Evolutionary conservation across 108 stramenopile species (phyloP).

Genomic region (Fragilaria crotonensis): DNA sequence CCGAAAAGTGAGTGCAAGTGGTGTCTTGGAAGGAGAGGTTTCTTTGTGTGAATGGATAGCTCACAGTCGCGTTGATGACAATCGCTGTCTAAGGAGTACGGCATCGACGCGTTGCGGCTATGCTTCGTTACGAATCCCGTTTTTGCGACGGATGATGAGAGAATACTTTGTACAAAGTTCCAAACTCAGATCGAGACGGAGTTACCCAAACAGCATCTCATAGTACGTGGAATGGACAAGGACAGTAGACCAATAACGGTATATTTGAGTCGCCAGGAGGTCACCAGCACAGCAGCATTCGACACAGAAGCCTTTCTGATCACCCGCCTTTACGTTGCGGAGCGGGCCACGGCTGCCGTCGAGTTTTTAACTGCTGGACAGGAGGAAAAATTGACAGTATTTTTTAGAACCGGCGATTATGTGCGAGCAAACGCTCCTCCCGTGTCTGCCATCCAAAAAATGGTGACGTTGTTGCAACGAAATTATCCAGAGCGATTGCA

Average conservation of each 20-base stretch:
- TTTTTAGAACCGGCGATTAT: background rate
- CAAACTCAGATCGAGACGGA: background rate
- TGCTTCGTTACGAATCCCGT: conserved; percentile 7
- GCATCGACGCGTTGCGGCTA: conserved; percentile 11
- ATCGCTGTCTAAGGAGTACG: conserved; percentile 6
- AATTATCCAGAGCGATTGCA: conserved; percentile 32
- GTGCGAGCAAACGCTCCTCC: conserved; percentile 16
- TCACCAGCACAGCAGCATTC: conserved; percentile 1
- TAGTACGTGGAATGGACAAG: conserved; percentile 23
- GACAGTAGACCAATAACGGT: conserved; percentile 20
- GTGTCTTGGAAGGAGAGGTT: background rate
- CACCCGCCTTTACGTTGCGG: conserved; percentile 19
- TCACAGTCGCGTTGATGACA: no score
- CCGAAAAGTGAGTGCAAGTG: background rate
- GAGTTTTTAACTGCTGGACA: conserved; percentile 10
- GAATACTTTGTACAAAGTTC: background rate
- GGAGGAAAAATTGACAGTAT: conserved; percentile 14
- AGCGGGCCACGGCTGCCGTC: conserved; percentile 23
- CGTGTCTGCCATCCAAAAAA: conserved; percentile 10
- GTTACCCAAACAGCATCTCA: background rate
- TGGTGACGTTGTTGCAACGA: conserved; percentile 13
- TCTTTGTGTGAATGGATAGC: no score
- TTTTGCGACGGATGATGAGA: background rate
- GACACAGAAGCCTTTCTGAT: conserved; percentile 18
- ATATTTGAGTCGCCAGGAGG: conserved; percentile 13